Base-by-base conservation (phyloP, 208 protist species). In the Leishmania gerbilli region DNA sequence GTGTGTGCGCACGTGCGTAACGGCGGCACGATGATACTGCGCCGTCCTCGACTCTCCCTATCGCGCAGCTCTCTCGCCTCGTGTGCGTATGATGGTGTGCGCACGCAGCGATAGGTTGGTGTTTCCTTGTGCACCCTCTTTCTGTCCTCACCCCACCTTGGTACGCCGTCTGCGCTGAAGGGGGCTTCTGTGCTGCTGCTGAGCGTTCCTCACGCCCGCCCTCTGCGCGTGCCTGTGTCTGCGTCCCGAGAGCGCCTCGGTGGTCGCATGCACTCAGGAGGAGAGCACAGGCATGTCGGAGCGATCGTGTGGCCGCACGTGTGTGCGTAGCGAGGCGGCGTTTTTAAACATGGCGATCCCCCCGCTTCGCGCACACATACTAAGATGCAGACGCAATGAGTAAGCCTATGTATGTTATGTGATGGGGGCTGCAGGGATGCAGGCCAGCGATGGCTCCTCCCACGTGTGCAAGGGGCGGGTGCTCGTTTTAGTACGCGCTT, bases 1-100 rank as follows among this genome's bases (percentile, higher is more conserved):
- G 58, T 69, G 75, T 51, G n/a, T 56, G 75, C 31, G 56, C 53
- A 11, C 47, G 3, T 76, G 71, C 60, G 71, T 58, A 62, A n/a
- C 56, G 47, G 37, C 27, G n/a, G 47, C 69, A 13, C 8, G 69
- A 74, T 74, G 21, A 27, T 17, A 6, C 8, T 51, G 45, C 21
- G 24, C 21, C 68, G 21, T 47, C 19, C 68, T 31, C 68, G 1
- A n/a, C 19, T 76, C 49, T 4, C 42, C 49, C 13, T 24, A 37
- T 51, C 0, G 4, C 24, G 15, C 51, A 37, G 21, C 31, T 58
- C 49, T 62, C 45, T 55, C 19, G 71, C 13, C 51, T 31, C 17
- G 71, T 21, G 40, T 13, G 47, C 27, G 51, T 55, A 19, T 55
- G 56, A 17, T 21, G 11, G 42, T 56, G 71, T 24, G 24, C 42